phyloP scores from a whole-genome alignment of 2,329 filamentous ascomycete species.

The Drechslerella stenobrocha region DNA sequence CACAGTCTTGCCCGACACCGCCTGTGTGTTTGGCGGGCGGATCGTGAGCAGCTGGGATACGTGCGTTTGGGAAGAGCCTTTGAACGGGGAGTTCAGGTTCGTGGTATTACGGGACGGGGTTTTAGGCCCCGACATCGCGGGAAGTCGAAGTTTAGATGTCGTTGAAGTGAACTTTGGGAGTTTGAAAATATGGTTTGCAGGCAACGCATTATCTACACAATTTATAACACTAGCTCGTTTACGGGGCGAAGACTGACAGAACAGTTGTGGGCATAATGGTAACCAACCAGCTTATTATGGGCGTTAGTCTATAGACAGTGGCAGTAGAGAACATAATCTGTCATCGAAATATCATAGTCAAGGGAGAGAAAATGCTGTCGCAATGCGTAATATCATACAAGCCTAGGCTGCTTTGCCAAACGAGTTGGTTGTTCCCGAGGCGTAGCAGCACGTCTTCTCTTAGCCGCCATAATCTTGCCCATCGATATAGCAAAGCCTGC shows the following conservation, averaged over 20 bases:
- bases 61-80: constrained; percentile 29
- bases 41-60: constrained; percentile 39
- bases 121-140: constrained; percentile 39
- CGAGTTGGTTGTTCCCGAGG: constrained; percentile 7
- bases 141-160: background rate
- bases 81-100: constrained; percentile 40
- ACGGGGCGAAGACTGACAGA: too few relatives aligned
- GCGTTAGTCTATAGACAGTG: too few relatives aligned
- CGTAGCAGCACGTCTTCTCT: background rate
- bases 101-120: constrained; percentile 35
- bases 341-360: background rate
- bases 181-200: constrained; percentile 11
- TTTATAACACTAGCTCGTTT: background rate
- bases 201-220: constrained; percentile 17
- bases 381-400: constrained; percentile 10
- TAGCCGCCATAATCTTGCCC: constrained; percentile 9
- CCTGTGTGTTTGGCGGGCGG: constrained; percentile 30
- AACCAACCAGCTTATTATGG: background rate
- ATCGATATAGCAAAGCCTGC: background rate
- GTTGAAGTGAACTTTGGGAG: background rate
- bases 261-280: too few relatives aligned
- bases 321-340: too few relatives aligned
- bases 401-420: constrained; percentile 10
- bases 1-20: constrained; percentile 30
- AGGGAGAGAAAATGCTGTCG: too few relatives aligned